Conservation (phyloP, 1,284 basidiomycete genomes). For the Moniliella sp. region DNA sequence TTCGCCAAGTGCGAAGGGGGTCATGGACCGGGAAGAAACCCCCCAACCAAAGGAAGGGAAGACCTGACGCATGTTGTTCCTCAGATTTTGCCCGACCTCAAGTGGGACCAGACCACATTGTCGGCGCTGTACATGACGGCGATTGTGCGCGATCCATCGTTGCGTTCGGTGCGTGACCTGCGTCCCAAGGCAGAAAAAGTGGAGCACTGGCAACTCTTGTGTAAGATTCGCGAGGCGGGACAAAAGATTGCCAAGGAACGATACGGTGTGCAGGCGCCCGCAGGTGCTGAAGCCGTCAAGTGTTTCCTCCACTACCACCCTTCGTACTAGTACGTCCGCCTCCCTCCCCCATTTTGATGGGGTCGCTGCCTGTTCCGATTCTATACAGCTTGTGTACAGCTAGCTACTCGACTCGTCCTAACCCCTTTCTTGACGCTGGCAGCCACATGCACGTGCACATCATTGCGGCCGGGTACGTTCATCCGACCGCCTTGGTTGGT, state of each 20-base stretch:
- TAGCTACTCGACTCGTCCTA: neutral
- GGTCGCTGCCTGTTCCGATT: neutral
- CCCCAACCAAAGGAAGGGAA: too few relatives aligned
- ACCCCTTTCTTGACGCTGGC: neutral
- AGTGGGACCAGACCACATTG: constrained; percentile 54
- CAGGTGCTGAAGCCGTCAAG: constrained; percentile 38
- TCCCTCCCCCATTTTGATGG: neutral
- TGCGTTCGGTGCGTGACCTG: constrained; percentile 38
- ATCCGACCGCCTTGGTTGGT: constrained; percentile 43
- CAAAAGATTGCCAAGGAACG: constrained; percentile 41
- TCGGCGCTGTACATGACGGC: constrained; percentile 35
- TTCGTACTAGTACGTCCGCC: constrained; percentile 55
- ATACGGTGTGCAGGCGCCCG: constrained; percentile 42
- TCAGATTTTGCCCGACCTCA: constrained; percentile 27
- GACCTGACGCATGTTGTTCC: too few relatives aligned
- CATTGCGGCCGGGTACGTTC: constrained; percentile 39
- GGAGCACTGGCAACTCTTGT: constrained; percentile 50
- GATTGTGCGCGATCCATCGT: constrained; percentile 27
- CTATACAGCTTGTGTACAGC: neutral
- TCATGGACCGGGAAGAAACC: too few relatives aligned
- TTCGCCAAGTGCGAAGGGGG: too few relatives aligned
- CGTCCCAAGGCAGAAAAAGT: constrained; percentile 19
- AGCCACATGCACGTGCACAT: constrained; percentile 92
- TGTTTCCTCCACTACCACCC: constrained; percentile 89
- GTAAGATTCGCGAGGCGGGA: constrained; percentile 45